Percentiles rank a stretch among this genome's conserved stretches.
These are phyloP conservation scores for Russula vinacea DNA, from an alignment of 768 basidiomycete genomes.

Conservation along the genomic window DNA sequence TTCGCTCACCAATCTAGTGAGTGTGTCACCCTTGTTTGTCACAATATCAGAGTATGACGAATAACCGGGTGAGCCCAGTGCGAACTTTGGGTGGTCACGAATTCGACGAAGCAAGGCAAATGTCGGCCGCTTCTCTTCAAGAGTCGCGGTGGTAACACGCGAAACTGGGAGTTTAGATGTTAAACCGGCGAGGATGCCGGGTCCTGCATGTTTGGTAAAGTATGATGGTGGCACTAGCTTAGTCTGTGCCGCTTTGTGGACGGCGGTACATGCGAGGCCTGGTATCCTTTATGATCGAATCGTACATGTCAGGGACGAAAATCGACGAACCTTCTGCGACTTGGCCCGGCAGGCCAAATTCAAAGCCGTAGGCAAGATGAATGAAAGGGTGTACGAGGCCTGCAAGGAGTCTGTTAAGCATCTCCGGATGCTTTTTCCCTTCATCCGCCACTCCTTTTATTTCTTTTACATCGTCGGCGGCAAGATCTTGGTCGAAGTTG, in stretches of 20 bases:
- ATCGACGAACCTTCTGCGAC: conserved; percentile 53
- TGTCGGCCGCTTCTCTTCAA: conserved; percentile 39
- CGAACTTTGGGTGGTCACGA: conserved; percentile 45
- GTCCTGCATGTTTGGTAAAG: conserved; percentile 25
- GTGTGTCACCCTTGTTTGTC: conserved; percentile 17
- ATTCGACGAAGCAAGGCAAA: conserved; percentile 55
- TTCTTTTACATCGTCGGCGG: conserved; percentile 28
- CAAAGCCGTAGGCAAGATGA: conserved; percentile 58
- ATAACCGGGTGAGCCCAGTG: conserved; percentile 19
- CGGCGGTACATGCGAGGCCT: conserved; percentile 59
- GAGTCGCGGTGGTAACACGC: conserved; percentile 25
- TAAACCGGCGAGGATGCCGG: conserved; percentile 29
- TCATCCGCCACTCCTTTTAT: conserved; percentile 24
- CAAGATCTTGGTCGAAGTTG: conserved; percentile 41
- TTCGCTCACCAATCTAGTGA: conserved; percentile 29
- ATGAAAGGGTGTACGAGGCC: conserved; percentile 65
- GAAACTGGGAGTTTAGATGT: conserved; percentile 31
- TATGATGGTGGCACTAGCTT: conserved; percentile 37
- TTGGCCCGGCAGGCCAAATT: conserved; percentile 58
- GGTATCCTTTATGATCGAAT: neutral
- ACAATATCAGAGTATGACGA: conserved; percentile 26
- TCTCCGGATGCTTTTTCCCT: conserved; percentile 43
- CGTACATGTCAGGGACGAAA: neutral
- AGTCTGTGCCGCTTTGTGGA: conserved; percentile 42
- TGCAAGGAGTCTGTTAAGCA: conserved; percentile 55